Base-by-base conservation (phyloP, 306 rosid genomes). In the Quercus cerris region DNA sequence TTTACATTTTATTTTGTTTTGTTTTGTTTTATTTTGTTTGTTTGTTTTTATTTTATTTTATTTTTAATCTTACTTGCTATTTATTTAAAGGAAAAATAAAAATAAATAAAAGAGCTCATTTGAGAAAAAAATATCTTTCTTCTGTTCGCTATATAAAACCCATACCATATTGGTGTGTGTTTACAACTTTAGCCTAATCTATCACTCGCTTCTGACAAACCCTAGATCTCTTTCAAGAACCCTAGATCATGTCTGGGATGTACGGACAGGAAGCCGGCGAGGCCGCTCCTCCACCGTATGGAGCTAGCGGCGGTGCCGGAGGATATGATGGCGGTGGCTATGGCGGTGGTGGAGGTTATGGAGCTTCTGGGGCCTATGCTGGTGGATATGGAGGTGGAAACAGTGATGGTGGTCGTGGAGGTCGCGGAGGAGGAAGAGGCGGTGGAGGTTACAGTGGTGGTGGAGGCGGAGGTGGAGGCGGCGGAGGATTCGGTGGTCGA, bases 201-300 rank as follows among this genome's bases (percentile, higher is more conserved):
- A 69, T 28, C 80, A 78, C 66, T 75, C 31, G 80, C 77, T 80
- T 44, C 77, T 9, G 55, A 41, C 80, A 74, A 74, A 79, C 88
- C 87, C 90, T 80, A 83, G 90, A 83, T 86, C 89, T 62, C 67
- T 63, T 33, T 25, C 30, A 22, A 15, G 38, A 81, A 56, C 46
- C 80, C 74, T 76, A 80, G 82, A 78, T 77, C 84, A 93, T 93
- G 97, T 89, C 98, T 81, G 98, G 99, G 62, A 83, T 80, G 87
- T 95, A 93, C 85, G 98, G 97, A 44, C 99, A 91, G 78, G 97
- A 89, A 58, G 92, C 87, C 77, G 93, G 93, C 0, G 92, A 87
- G 33, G 88, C 94, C 56, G 97, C 90, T 58, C 93, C 92, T 76
- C 88, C 92, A 31, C 52, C 94, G 0, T 93, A 94, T 35, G 98